phyloP scores from a whole-genome alignment of 2,329 filamentous ascomycete species.

The Seiridium unicorne region DNA sequence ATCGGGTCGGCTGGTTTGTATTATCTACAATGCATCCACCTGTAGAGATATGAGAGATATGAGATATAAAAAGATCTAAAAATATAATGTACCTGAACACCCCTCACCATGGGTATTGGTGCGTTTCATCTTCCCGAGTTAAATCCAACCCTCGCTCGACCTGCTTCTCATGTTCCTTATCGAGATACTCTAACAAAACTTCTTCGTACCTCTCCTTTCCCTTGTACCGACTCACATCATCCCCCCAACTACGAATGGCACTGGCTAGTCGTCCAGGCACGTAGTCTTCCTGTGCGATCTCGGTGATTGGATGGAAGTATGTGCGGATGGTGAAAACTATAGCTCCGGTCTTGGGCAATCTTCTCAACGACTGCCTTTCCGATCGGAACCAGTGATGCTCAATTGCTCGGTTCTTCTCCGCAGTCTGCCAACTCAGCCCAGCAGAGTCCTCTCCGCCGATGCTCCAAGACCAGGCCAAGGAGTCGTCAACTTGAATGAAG shows the following conservation, averaged over 20 bases:
- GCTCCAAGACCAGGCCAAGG: conserved; percentile 71
- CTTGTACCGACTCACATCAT: conserved; percentile 75
- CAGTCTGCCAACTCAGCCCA: conserved; percentile 70
- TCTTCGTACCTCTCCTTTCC: conserved; percentile 72
- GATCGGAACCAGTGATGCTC: conserved; percentile 75
- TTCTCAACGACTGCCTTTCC: conserved; percentile 68
- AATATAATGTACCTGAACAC: too few relatives aligned
- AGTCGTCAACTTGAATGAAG: conserved; percentile 83
- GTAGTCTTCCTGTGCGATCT: conserved; percentile 68
- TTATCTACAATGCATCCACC: too few relatives aligned
- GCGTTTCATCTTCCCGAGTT: conserved; percentile 56
- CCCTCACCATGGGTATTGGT: conserved; percentile 58
- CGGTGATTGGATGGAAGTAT: conserved; percentile 72
- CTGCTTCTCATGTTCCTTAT: conserved; percentile 72
- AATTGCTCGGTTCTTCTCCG: conserved; percentile 71
- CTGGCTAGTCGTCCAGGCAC: conserved; percentile 77
- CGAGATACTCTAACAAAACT: conserved; percentile 74
- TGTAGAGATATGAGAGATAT: background rate
- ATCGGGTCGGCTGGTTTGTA: too few relatives aligned
- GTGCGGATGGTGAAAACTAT: conserved; percentile 77
- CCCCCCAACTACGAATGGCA: conserved; percentile 77
- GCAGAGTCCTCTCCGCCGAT: conserved; percentile 71
- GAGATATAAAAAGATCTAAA: background rate
- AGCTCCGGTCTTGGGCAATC: conserved; percentile 56
- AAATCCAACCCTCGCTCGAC: conserved; percentile 63